Evolutionary conservation across 768 basidiomycete genomes (phyloP).

Genomic region (Daedaleopsis sinensis): DNA sequence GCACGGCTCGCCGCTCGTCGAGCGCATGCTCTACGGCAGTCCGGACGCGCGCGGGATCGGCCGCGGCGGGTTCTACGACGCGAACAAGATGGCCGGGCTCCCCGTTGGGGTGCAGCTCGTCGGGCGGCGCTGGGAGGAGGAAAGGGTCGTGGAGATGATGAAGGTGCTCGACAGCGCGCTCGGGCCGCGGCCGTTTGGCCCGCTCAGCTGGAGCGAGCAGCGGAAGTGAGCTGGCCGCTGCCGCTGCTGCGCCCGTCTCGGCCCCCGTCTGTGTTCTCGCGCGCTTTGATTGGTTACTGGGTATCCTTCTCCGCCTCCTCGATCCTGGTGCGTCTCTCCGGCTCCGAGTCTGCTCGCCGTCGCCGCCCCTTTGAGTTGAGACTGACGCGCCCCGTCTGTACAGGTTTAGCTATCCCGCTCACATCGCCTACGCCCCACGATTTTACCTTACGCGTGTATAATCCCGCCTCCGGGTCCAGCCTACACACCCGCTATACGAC

Average conservation of each 20-base stretch:
- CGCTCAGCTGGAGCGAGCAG: conserved; percentile 45
- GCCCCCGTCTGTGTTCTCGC: not conserved
- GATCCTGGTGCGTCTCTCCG: not conserved
- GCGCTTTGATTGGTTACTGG: not conserved
- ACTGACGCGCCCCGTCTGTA: no score
- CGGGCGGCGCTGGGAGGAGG: conserved; percentile 80
- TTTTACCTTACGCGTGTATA: not conserved
- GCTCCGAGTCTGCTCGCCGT: no score
- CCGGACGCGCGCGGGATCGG: conserved; percentile 12
- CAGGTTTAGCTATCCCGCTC: not conserved
- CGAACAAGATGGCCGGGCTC: conserved; percentile 69
- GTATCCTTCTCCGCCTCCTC: no score
- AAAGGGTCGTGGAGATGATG: conserved; percentile 85
- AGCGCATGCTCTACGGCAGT: conserved; percentile 58
- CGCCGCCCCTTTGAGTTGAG: no score
- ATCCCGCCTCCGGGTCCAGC: not conserved
- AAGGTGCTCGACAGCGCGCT: conserved; percentile 69
- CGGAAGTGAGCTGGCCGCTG: conserved; percentile 5
- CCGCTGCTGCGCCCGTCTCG: no score
- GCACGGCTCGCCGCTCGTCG: conserved; percentile 61
- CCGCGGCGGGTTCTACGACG: conserved; percentile 57
- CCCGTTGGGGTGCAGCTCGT: conserved; percentile 85
- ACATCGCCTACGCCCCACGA: not conserved
- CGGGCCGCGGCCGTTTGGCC: conserved; percentile 70
- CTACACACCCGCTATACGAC: not conserved